Evolutionary conservation across 2,329 filamentous ascomycete species (phyloP).

Genomic region (Didymellaceae sp.): DNA sequence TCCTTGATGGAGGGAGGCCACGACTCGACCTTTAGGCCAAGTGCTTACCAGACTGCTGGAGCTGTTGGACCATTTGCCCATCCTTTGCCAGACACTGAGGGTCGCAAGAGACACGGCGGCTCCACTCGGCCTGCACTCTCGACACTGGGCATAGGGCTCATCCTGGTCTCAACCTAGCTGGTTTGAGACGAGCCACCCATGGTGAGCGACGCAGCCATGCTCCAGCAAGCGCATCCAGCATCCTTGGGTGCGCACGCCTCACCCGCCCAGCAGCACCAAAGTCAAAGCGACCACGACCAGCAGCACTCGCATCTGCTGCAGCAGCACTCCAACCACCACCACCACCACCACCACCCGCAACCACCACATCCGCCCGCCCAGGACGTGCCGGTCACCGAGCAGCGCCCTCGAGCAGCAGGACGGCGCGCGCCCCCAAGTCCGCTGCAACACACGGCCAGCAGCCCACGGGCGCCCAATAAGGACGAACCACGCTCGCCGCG

Average conservation of each 20-base stretch:
- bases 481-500: conserved; percentile 47
- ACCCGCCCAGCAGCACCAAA: too few species aligned
- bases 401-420: conserved; percentile 4
- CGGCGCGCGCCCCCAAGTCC: conserved; percentile 39
- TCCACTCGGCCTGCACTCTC: conserved; percentile 11
- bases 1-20: conserved; percentile 21
- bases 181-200: conserved; percentile 32
- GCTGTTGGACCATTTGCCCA: neutral
- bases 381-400: conserved; percentile 23
- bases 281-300: conserved; percentile 9
- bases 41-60: conserved; percentile 21
- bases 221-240: conserved; percentile 23
- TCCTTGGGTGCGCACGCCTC: conserved; percentile 5
- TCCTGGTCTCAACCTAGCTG: conserved; percentile 36
- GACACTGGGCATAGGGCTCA: conserved; percentile 18
- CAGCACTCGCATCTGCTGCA: conserved; percentile 7
- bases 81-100: neutral
- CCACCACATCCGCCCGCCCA: conserved; percentile 21
- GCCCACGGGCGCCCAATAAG: conserved; percentile 27
- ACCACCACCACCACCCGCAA: conserved; percentile 3
- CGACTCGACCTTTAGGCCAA: conserved; percentile 13
- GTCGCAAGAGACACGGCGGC: conserved; percentile 24
- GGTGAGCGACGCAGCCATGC: conserved; percentile 39
- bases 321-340: conserved; percentile 19
- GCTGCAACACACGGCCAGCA: conserved; percentile 28